Percentiles rank a stretch among this genome's conserved stretches.
Evolutionary conservation across 148 eudicot genomes (phyloP).

Genomic region (Bassia scoparia): DNA sequence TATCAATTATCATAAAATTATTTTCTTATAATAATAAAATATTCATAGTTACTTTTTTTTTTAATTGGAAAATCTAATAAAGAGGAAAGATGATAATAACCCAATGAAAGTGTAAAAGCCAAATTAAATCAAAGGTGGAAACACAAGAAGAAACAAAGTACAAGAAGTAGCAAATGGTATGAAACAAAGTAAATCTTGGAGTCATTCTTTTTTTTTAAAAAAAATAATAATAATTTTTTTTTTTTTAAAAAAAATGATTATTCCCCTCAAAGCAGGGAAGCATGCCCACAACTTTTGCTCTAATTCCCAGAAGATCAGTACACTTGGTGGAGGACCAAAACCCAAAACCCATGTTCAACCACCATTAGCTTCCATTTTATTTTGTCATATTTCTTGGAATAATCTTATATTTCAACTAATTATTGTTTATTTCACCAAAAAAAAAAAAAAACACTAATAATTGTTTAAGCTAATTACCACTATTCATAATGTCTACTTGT

Average conservation of each 20-base stretch:
- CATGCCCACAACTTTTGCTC: constrained; percentile 25
- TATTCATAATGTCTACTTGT: not conserved
- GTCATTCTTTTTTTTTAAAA: not conserved
- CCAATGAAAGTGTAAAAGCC: not conserved
- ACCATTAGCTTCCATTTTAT: not conserved
- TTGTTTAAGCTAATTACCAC: not conserved
- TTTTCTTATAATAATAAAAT: no score
- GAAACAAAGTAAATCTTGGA: not conserved
- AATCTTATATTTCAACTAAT: not conserved
- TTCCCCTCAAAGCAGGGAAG: constrained; percentile 23
- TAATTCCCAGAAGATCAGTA: constrained; percentile 14
- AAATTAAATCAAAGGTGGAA: constrained; percentile 19
- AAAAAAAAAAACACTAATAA: no score
- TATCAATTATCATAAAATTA: no score
- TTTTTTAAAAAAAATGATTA: not conserved
- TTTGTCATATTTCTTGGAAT: not conserved
- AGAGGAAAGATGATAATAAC: no score
- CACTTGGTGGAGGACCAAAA: constrained; percentile 13
- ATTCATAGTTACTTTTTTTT: no score
- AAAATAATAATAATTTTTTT: not conserved
- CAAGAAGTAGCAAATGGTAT: not conserved
- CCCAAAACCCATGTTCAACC: constrained; percentile 3
- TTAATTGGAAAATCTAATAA: no score
- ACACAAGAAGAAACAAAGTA: constrained; percentile 19
- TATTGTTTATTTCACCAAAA: no score